Percentiles rank a stretch among this genome's conserved stretches.
phyloP scores from a whole-genome alignment of 169 alveolate species.

The Babesia bovis region DNA sequence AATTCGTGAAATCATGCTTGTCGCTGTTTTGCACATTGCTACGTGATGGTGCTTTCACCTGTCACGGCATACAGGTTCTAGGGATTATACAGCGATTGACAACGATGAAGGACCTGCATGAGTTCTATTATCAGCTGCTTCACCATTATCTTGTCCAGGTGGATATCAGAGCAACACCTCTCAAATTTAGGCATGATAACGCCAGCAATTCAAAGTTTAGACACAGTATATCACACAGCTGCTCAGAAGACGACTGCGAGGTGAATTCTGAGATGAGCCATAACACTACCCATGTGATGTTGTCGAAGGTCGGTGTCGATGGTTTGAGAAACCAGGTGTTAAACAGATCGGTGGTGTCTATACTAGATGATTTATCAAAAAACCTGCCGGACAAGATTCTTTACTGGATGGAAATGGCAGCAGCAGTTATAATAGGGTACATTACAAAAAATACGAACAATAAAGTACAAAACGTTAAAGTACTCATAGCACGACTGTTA shows the following conservation, averaged over 20 bases:
- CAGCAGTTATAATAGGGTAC: neutral
- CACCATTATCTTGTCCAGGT: constrained; percentile 6
- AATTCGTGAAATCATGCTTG: neutral
- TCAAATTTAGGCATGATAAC: neutral
- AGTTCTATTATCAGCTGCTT: neutral
- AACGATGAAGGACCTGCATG: neutral
- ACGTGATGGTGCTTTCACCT: constrained; percentile 6
- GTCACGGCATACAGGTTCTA: neutral
- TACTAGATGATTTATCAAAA: constrained; percentile 3
- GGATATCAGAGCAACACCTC: neutral
- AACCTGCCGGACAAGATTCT: neutral
- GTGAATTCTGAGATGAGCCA: neutral
- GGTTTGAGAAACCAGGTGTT: neutral
- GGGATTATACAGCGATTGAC: constrained; percentile 6
- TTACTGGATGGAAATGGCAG: constrained; percentile 10
- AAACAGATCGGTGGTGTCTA: neutral
- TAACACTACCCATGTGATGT: neutral
- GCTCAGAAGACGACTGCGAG: neutral
- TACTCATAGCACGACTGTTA: neutral
- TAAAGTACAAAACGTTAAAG: neutral
- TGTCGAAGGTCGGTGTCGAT: neutral
- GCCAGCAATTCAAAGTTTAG: neutral
- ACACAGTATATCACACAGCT: neutral
- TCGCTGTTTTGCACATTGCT: constrained; percentile 10
- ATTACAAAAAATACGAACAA: neutral